Evolutionary conservation across 2,329 filamentous ascomycete genomes (phyloP), one percentile per base, ranked within the genome.

Genomic region (Sporothrix phasma): DNA sequence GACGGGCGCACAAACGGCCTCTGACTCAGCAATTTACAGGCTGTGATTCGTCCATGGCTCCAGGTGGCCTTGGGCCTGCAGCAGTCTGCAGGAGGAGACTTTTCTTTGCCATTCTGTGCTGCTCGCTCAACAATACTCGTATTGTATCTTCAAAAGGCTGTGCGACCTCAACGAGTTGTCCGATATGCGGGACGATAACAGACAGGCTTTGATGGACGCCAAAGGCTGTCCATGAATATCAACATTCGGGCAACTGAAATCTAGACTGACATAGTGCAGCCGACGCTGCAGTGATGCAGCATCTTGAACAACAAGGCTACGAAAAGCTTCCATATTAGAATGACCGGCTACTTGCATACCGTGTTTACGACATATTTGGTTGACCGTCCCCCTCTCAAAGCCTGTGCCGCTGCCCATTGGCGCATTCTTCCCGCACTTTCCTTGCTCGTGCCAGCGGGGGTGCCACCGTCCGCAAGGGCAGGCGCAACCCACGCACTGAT

Each of bases 171-270:
- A n/a, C 34, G 59, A 45, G 45, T 15, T 13, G 45, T 49, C 59
- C 59, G 45, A 61, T 39, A 49, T 41, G 19, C 45, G 59, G n/a
- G 59, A 61, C 59, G 59, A 51, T 26, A 61, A 51, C 29, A n/a
- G 17, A 39, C 45, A 24, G 8, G 31, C 11, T 45, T 61, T 51
- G 45, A 43, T n/a, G 22, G 15, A n/a, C 2, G 13, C 6, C 47
- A n/a, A 19, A 51, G 47, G 29, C 51, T 39, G 51, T 2, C 31
- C 31, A 39, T 54, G 29, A 11, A 7, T 22, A 54, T 24, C 19
- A n/a, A n/a, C n/a, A n/a, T n/a, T n/a, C n/a, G n/a, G n/a, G n/a
- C n/a, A n/a, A n/a, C n/a, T n/a, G n/a, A n/a, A n/a, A n/a, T n/a
- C n/a, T n/a, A n/a, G n/a, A n/a, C n/a, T n/a, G n/a, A n/a, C n/a